Evolutionary conservation across 192 early-diverging fungal species (phyloP), one percentile per base, ranked within the genome.

Genomic region (Chytriomyces confervae): DNA sequence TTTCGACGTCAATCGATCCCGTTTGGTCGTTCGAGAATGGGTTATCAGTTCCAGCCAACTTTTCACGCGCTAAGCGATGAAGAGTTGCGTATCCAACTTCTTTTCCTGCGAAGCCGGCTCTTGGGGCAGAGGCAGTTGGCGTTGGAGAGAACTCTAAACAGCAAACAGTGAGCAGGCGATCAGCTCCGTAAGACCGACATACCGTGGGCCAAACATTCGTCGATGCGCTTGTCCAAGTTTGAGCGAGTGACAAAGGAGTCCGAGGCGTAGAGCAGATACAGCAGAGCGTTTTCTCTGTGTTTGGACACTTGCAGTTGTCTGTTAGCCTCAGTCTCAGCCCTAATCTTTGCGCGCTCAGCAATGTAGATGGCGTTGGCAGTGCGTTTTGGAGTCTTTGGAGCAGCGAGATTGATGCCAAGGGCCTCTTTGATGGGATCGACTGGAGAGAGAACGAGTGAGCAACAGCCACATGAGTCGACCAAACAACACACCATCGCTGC

Each of bases 221-320:
- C 61, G 72, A 74, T 74, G 43, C 62, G 53, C 16, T 29, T 8
- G 72, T 74, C 72, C 16, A 74, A 49, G 60, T 60, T 74, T 62
- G 53, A 20, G 7, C 23, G 8, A 16, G 72, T 74, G 7, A 74
- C 72, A 44, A 74, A 74, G 5, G 72, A 74, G 72, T 74, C 72
- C 13, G 72, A 23, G 6, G 72, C 60, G 45, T 74, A 63, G 45
- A 74, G 72, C 53, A 74, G 62, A 62, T 74, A 74, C 51, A 74
- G 61, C 29, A 74, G 72, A 10, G 29, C 27, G 45, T 62, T 16
- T n/a, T 44, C 16, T 29, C 72, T 53, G 8, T 18, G 29, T 16
- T 18, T n/a, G 3, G 53, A 7, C 13, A 74, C 1, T 10, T 61
- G 60, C 29, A 18, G 5, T 43, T 62, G 72, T 36, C 72, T 57